These are phyloP conservation scores for Bryoglossum gracile DNA, from an alignment of 495 filamentous ascomycete species.

Conservation along the genomic window DNA sequence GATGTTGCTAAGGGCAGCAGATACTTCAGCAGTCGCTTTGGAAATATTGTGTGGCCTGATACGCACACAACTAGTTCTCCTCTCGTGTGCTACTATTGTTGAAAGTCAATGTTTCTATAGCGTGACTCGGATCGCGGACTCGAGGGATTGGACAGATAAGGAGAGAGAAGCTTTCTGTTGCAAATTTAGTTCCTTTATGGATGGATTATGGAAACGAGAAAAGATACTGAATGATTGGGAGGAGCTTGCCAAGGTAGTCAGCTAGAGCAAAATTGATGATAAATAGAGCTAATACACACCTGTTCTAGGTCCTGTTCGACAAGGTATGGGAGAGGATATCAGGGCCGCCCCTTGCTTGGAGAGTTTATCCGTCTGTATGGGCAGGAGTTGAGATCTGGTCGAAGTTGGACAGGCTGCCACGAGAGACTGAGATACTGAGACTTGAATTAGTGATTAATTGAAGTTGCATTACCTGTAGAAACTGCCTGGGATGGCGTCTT, in stretches of 20 bases:
- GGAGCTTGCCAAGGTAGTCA: not conserved
- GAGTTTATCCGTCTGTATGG: not conserved
- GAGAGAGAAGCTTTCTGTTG: not conserved
- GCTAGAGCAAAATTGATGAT: not conserved
- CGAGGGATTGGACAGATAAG: not conserved
- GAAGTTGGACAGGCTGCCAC: not conserved
- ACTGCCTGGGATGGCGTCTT: too few relatives aligned
- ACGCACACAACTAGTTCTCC: not conserved
- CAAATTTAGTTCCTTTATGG: not conserved
- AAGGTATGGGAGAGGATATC: not conserved
- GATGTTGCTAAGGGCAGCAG: not conserved
- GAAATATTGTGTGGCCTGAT: not conserved
- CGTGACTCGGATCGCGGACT: not conserved
- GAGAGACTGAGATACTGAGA: not conserved
- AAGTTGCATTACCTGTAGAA: not conserved
- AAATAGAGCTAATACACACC: not conserved
- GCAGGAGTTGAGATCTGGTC: not conserved
- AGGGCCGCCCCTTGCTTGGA: not conserved
- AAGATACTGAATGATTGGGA: not conserved
- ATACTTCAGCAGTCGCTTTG: not conserved
- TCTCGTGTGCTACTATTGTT: not conserved
- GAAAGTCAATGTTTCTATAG: not conserved
- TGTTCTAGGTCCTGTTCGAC: not conserved
- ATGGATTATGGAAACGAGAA: not conserved
- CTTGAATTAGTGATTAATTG: not conserved